Base-by-base conservation (phyloP, 2,329 filamentous ascomycete species). In the Venturia pyrina region DNA sequence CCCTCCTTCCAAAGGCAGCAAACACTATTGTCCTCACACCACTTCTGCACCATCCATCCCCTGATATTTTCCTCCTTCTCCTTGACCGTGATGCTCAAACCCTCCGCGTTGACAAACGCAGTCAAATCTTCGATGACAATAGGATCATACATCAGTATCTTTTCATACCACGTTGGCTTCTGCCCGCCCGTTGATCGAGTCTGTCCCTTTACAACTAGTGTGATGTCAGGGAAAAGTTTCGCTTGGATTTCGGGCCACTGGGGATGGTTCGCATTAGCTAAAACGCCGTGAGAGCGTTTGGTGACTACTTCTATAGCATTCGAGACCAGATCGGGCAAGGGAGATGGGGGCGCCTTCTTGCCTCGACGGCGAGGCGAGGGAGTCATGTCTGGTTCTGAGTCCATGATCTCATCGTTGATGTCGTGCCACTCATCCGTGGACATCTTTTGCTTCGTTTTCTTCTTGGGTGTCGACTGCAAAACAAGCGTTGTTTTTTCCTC, bases 61-160 rank as follows among this genome's bases (percentile, higher is more conserved):
- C 74, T 72, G 32, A 78, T 50, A 62, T 72, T 70, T 56, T 72
- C 71, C 64, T 71, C 66, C 19, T 70, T 48, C 57, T 69, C 68
- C 37, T 69, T 65, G 0, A 86, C 86, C 0, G 86, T 82, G 3
- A 80, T 79, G 70, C 65, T 37, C 19, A 71, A 19, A 7, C 69
- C 73, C 63, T 74, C 68, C 3, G 61, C 69, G 53, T 96, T 97
- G 19, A 98, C 77, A 89, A 92, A 98, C 0, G 79, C 77, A 0
- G 93, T 84, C 17, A 99, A 79, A 69, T 97, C 92, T 76, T 98
- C 93, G 0, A 97, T 77, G 1, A 95, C 82, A 56, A 99, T 89
- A 0, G 93, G 91, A 71, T 98, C 93, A 73, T 96, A 98, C 74
- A 98, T 85, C 6, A 98, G 80, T 60, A 99, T 97, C 77, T 92